Evolutionary conservation across 2,329 filamentous ascomycete species (phyloP), one percentile per base, ranked within the genome.

Genomic region (Colletotrichum musae): DNA sequence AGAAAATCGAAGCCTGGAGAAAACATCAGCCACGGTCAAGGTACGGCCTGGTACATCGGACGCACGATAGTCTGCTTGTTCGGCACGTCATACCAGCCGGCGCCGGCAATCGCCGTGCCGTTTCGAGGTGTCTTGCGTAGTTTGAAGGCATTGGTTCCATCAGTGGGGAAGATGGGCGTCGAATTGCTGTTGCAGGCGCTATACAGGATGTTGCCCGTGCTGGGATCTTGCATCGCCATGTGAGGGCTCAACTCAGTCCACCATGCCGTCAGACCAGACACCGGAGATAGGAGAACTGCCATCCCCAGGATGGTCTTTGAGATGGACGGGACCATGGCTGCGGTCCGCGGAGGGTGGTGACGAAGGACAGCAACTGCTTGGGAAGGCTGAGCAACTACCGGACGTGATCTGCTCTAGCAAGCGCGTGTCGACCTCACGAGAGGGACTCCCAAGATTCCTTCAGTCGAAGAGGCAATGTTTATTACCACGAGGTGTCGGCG

Each of bases 151-250:
- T 77, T 75, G 21, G 71, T 74, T n/a, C 73, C 74, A 62, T 80
- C 77, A 62, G 75, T 71, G n/a, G 80, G 80, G 54, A 81, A 78
- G 26, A 76, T 72, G 2, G 80, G 77, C 13, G 73, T 74, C 60
- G 71, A 69, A 41, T 76, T 72, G 63, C 73, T 74, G 53, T 78
- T 78, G 70, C 77, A 78, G 50, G 75, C 74, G 67, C 77, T 82
- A 72, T 83, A 79, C 41, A 74, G 76, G 59, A 82, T 77, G 13
- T 70, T 70, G 16, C 76, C 77, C 2, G 78, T 79, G n/a, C 75
- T 75, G 28, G 75, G 72, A 72, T 82, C 80, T 67, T 80, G 79
- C 54, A 80, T 67, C 39, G 82, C 71, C 18, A 83, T 59, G 48
- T 79, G 78, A 13, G 79, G 77, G 1, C 75, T 80, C 48, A 76